These are phyloP conservation scores for Nannochloropsis gaditana DNA, from an alignment of 108 stramenopile species.

Conservation along the genomic window DNA sequence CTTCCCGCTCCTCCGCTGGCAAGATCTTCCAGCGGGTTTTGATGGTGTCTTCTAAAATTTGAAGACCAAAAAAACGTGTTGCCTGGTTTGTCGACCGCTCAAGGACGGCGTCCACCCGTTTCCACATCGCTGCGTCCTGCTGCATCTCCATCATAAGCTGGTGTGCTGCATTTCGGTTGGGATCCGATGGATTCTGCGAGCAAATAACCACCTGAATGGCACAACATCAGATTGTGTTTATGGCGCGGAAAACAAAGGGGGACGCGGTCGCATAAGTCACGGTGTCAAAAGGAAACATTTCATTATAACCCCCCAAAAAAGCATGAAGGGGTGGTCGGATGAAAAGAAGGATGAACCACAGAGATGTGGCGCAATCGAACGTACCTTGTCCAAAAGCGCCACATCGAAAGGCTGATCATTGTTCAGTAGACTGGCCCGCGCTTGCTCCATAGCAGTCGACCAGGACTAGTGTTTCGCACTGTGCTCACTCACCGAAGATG, in stretches of 20 bases:
- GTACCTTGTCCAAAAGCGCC: conserved; percentile 56
- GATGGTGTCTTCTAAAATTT: conserved; percentile 55
- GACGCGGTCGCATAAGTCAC: background rate
- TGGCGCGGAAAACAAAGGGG: background rate
- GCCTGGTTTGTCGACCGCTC: conserved; percentile 48
- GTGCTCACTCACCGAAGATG: no score
- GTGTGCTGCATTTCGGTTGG: conserved; percentile 35
- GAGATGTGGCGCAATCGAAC: conserved; percentile 52
- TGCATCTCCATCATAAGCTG: conserved; percentile 52
- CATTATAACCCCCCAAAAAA: background rate
- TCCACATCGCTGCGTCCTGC: conserved; percentile 56
- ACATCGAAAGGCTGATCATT: conserved; percentile 60
- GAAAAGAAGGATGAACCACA: conserved; percentile 25
- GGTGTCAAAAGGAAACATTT: background rate
- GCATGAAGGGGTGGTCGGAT: conserved; percentile 4
- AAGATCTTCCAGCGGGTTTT: conserved; percentile 58
- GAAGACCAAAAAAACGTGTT: conserved; percentile 56
- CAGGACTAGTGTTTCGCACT: background rate
- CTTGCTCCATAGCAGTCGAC: conserved; percentile 50
- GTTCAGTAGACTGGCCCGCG: conserved; percentile 56
- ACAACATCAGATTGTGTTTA: background rate
- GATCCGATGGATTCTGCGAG: background rate
- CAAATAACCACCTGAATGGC: background rate
- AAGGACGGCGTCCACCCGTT: conserved; percentile 49
- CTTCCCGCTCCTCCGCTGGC: conserved; percentile 73